Conservation (phyloP, 73 alveolate species). For the Paramecium pentaurelia region DNA sequence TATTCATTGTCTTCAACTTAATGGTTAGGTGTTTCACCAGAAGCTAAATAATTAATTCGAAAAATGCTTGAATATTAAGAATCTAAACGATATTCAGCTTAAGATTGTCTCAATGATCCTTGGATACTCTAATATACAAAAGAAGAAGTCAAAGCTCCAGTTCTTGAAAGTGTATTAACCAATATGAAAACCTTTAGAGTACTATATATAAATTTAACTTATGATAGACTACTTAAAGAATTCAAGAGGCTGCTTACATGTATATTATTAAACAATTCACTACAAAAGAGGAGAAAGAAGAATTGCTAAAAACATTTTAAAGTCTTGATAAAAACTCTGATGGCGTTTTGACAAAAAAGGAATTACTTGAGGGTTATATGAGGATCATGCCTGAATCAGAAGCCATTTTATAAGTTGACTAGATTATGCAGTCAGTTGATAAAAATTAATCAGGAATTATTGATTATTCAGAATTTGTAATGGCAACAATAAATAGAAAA, state of each 20-base stretch:
- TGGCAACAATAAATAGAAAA: conserved; percentile 66
- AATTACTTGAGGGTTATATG: conserved; percentile 67
- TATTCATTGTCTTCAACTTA: conserved; percentile 40
- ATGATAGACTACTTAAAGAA: conserved; percentile 42
- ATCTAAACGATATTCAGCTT: conserved; percentile 70
- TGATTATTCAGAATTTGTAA: conserved; percentile 64
- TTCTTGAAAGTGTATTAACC: background rate
- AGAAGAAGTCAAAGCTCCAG: conserved; percentile 20
- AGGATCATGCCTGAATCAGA: conserved; percentile 59
- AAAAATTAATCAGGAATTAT: conserved; percentile 26
- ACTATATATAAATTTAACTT: background rate
- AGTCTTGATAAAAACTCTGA: conserved; percentile 55
- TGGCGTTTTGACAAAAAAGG: conserved; percentile 70
- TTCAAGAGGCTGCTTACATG: conserved; percentile 59
- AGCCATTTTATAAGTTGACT: conserved; percentile 60
- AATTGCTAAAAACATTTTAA: conserved; percentile 36
- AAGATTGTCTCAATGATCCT: conserved; percentile 66
- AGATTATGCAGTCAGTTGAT: conserved; percentile 64
- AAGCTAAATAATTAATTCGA: conserved; percentile 74
- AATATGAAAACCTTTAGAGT: conserved; percentile 51
- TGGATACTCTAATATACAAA: conserved; percentile 66
- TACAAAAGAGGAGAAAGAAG: conserved; percentile 57
- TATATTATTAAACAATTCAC: conserved; percentile 50
- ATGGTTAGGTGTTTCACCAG: conserved; percentile 73
- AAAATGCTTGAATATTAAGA: conserved; percentile 67